Base-by-base conservation (phyloP, 176 grass and related monocot genomes). In the Oryza brachyantha region DNA sequence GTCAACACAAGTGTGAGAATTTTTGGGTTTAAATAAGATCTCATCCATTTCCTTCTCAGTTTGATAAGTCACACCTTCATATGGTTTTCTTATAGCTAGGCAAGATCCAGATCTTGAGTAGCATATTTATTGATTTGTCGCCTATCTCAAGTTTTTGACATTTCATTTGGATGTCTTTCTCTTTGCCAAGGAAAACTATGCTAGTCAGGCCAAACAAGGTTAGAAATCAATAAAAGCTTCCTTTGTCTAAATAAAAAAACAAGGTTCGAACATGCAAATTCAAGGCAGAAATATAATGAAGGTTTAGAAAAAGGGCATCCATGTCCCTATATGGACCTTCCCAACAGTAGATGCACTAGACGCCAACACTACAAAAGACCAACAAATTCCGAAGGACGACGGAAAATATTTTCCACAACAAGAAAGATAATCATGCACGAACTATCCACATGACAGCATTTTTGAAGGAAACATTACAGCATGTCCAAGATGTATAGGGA, bases 341-440 rank as follows among this genome's bases (percentile, higher is more conserved):
- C 17, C 29, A 19, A 84, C 27, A 76, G 46, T 38, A 76, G 72
- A 48, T 60, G 72, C 26, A 34, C 82, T 24, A 77, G 70, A 69
- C 66, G 62, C 29, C 55, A 29, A 84, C n/a, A 11, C 41, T 36
- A 8, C 29, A 70, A n/a, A n/a, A 28, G 40, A 64, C 14, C 21
- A 77, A 21, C 52, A 38, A 48, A 77, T 70, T 61, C 29, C 5
- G 32, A 63, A 38, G 66, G 29, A 14, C 10, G 4, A 79, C 3
- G 11, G 6, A 21, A 35, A 40, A 57, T 16, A 34, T 67, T 50
- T 80, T 42, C 48, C 45, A 48, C 13, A 19, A 48, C 13, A 14
- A 19, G 13, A 48, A 48, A 6, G 45, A 48, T 48, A 48, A 55
- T 58, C 11, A 14, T 5, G 66, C 79, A 66, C 7, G 21, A 77